Base-by-base conservation (phyloP, 768 basidiomycete genomes). In the Leccinum rimulosum region DNA sequence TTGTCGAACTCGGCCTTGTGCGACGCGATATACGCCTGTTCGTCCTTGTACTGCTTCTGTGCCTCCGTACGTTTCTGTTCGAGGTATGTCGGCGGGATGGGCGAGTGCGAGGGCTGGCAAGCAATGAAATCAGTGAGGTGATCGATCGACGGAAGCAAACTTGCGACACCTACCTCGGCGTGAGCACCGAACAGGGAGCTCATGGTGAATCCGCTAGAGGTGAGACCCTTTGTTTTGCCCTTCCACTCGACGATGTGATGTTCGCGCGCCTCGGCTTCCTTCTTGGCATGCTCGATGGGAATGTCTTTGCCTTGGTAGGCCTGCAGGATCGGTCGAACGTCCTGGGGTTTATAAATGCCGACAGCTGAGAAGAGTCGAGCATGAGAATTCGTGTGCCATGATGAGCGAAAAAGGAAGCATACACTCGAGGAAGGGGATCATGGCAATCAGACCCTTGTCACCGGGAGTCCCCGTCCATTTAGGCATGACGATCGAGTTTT, bases 381-480 rank as follows among this genome's bases (percentile, higher is more conserved):
- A 27, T 62, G 43, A 56, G 35, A 28, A 56, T 1, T 12, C 31
- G 19, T 12, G 51, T 31, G n/a, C 17, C 2, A 15, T 25, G 2
- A 43, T 5, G 28, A 15, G 2, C 52, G 25, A 7, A 15, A 17
- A 52, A 22, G 30, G 6, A n/a, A 9, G 76, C 81, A 55, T 67
- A 80, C 94, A 94, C 78, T 98, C 97, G 4, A 99, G 82, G 86
- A 98, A 98, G 1, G 96, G 96, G 64, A 99, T 95, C 81, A 98
- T 82, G n/a, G 87, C 88, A 19, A 98, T 73, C 43, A 98, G 84
- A 0, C 91, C 93, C 62, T 79, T 84, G 71, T 87, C 86, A 73
- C 88, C 75, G 0, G 85, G 76, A 54, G 88, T 84, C 3, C 95
- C 96, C 1, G 84, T 84, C 97, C 97, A 99, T 64, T 87, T 86